Conservation (phyloP, 2,329 filamentous ascomycete species). For the Atkinsonella texensis region DNA sequence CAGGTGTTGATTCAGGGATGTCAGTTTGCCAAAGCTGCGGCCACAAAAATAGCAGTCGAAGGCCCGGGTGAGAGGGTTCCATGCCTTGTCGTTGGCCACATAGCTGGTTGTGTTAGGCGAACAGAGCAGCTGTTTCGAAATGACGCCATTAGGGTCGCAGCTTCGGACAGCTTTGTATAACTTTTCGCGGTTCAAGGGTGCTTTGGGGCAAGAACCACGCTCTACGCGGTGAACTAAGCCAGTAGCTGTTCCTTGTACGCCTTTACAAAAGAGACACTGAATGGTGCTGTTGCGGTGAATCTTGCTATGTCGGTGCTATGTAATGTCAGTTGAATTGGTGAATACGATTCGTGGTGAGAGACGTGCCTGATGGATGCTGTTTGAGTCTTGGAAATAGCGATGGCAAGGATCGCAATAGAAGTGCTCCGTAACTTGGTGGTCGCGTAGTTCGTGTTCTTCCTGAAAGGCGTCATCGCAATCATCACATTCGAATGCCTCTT, state of each 20-base stretch:
- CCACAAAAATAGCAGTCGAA: too few relatives aligned
- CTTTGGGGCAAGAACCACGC: not conserved
- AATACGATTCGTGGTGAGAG: not conserved
- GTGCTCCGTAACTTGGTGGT: not conserved
- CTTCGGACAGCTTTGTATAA: not conserved
- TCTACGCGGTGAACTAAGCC: not conserved
- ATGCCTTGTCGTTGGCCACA: too few relatives aligned
- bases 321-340: not conserved
- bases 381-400: not conserved
- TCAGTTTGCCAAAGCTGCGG: too few relatives aligned
- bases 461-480: not conserved
- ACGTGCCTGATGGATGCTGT: not conserved
- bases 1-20: too few relatives aligned
- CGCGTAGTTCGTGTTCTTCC: not conserved
- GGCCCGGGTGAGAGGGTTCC: too few relatives aligned
- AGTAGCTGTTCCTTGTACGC: not conserved
- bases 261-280: not conserved
- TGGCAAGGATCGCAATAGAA: not conserved
- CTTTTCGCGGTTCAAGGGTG: not conserved
- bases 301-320: not conserved
- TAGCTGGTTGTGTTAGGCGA: too few relatives aligned
- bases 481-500: not conserved
- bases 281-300: not conserved
- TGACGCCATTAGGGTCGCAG: not conserved
- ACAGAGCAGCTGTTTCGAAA: not conserved